phyloP scores from a whole-genome alignment of 2,329 filamentous ascomycete species.

The Epichloe typhina region DNA sequence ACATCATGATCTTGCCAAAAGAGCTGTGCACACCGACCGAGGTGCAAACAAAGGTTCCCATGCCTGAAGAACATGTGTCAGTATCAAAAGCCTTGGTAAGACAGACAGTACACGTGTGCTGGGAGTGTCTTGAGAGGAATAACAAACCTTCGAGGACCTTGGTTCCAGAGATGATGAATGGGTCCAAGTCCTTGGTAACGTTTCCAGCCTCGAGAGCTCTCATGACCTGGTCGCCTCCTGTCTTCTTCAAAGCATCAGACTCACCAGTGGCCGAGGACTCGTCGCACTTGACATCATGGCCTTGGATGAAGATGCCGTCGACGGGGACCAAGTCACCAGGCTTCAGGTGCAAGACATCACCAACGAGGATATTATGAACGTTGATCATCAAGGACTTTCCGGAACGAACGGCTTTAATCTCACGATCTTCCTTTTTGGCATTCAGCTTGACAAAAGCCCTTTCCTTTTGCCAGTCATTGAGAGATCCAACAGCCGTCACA shows the following conservation, averaged over 20 bases:
- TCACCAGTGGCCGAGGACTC: slow-evolving; percentile 64
- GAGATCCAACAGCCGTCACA: slow-evolving; percentile 16
- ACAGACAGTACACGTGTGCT: no score
- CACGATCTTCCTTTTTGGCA: slow-evolving; percentile 47
- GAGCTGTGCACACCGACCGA: slow-evolving; percentile 42
- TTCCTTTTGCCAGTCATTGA: slow-evolving; percentile 58
- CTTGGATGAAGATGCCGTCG: slow-evolving; percentile 54
- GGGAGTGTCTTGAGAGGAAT: neutral
- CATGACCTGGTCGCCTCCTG: slow-evolving; percentile 43
- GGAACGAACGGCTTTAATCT: slow-evolving; percentile 53
- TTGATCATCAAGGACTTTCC: slow-evolving; percentile 51
- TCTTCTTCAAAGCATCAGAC: slow-evolving; percentile 60
- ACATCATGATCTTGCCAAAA: slow-evolving; percentile 43
- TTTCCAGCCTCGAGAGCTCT: slow-evolving; percentile 35
- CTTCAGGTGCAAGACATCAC: slow-evolving; percentile 55
- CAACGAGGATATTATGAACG: slow-evolving; percentile 53
- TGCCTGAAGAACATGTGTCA: slow-evolving; percentile 15
- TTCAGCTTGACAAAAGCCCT: slow-evolving; percentile 52
- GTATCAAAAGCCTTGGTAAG: no score
- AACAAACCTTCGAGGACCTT: slow-evolving; percentile 36
- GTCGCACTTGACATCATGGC: slow-evolving; percentile 45
- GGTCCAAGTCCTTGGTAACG: slow-evolving; percentile 39
- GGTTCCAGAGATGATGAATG: slow-evolving; percentile 48
- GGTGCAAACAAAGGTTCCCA: slow-evolving; percentile 41
- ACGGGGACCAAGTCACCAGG: slow-evolving; percentile 59